Base-by-base conservation (phyloP, 2,329 filamentous ascomycete species). In the Plenodomus biglobosus region DNA sequence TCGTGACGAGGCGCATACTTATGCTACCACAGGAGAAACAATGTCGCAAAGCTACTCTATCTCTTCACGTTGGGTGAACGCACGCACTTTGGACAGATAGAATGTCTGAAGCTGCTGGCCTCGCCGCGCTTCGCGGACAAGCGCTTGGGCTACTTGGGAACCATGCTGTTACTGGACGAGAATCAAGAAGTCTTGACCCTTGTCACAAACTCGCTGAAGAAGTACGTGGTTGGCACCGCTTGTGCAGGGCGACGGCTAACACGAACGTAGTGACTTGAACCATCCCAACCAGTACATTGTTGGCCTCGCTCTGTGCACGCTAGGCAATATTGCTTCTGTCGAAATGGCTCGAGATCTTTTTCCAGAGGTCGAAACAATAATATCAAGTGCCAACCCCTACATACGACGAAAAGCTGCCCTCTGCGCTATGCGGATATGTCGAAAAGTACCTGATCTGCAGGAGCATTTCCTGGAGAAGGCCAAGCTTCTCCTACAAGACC, bases 261-360 rank as follows among this genome's bases (percentile, higher is more conserved):
- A 19, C 11, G 8, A n/a, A 10, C 24, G 21, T 62, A 96, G 92
- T 80, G 94, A 97, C 69, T 81, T 99, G 47, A 90, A 92, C 64
- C 94, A 99, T 75, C 92, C 90, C 46, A 99, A 99, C 72, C 94
- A 99, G 75, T 99, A 99, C 73, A 90, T 99, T 53, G 94, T 97
- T 61, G 94, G 95, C 19, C 86, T 99, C 42, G 94, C 94, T 52
- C 85, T 99, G 24, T 96, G 92, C 72, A 96, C 95, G 0, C 83
- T 99, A 17, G 94, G 92, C 60, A 99, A 99, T 72, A 99, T 99
- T 63, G 92, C 95, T 50, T 96, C 92, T 1, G 81, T 97, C 66
- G 94, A 99, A 73, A 99, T 99, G 94, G 95, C 94, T 16, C 83
- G 94, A 78, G 94, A 99, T 75, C 79, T 99, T 17, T 99, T 99